phyloP scores from a whole-genome alignment of 257 asterid genomes.

The Vinca minor region DNA sequence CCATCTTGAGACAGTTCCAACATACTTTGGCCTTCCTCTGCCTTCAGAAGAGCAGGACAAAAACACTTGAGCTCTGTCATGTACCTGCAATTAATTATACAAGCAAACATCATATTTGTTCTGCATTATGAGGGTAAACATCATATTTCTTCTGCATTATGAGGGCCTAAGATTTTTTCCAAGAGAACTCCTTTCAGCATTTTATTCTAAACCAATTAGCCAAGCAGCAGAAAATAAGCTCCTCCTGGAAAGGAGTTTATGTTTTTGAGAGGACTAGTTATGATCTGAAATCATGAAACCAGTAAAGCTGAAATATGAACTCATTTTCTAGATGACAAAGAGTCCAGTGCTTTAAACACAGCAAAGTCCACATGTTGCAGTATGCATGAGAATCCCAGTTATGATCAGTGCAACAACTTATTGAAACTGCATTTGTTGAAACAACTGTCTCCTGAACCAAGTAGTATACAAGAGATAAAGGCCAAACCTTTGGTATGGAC shows the following conservation, averaged over 20 bases:
- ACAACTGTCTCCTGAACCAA: background rate
- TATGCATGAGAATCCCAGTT: background rate
- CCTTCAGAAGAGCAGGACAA: conserved; percentile 59
- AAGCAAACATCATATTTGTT: background rate
- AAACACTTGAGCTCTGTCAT: conserved; percentile 92
- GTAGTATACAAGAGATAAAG: conserved; percentile 1
- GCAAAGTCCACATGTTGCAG: background rate
- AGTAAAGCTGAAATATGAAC: background rate
- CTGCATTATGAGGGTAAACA: background rate
- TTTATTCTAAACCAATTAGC: background rate
- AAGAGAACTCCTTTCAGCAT: background rate
- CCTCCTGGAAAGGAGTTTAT: background rate
- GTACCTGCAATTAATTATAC: conserved; percentile 52
- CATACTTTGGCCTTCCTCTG: conserved; percentile 46
- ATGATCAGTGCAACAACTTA: background rate
- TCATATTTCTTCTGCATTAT: background rate
- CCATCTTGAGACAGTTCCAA: conserved; percentile 69
- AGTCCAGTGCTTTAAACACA: background rate
- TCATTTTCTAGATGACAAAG: background rate
- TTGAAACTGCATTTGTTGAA: background rate
- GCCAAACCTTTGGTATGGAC: conserved; percentile 64
- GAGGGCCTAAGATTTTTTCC: background rate
- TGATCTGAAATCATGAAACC: background rate
- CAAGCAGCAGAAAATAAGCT: background rate
- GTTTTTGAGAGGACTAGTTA: background rate